A percentile compares a stretch with the other conserved stretches of the same genome.
Evolutionary conservation across 2,329 filamentous ascomycete genomes (phyloP).

Genomic region (Colletotrichum tropicicola): DNA sequence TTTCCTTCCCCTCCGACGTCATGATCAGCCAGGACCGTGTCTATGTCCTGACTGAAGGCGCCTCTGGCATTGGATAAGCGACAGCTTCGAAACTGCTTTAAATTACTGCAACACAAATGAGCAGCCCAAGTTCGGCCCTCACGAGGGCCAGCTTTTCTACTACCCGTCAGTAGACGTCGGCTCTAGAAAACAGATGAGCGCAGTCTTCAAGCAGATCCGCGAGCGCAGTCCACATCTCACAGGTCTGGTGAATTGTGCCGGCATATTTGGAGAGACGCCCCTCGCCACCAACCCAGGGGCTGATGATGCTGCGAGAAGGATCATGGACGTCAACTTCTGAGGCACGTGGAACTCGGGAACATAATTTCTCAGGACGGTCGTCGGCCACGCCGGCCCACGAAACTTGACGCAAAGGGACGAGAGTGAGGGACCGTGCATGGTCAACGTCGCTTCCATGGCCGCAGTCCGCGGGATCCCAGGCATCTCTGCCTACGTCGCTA

Average conservation of each 20-base stretch:
- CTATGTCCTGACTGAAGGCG: conserved; percentile 51
- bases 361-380: neutral
- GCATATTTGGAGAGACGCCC: neutral
- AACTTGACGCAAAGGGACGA: neutral
- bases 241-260: neutral
- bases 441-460: neutral
- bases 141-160: neutral
- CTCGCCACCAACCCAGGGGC: neutral
- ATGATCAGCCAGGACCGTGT: neutral
- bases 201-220: neutral
- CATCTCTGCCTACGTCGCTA: neutral
- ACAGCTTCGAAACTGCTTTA: conserved; percentile 52
- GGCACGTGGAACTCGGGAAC: neutral
- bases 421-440: neutral
- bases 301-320: neutral
- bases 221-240: neutral
- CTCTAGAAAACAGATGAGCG: neutral
- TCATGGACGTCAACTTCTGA: neutral
- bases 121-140: too few relatives aligned
- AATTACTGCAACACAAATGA: too few relatives aligned
- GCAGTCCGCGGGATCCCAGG: neutral
- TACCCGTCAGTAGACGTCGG: neutral
- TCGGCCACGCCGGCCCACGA: neutral
- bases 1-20: neutral
- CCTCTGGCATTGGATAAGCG: conserved; percentile 57